Base-by-base conservation (phyloP, 1,284 basidiomycete genomes). In the Trichosporon ovoides region DNA sequence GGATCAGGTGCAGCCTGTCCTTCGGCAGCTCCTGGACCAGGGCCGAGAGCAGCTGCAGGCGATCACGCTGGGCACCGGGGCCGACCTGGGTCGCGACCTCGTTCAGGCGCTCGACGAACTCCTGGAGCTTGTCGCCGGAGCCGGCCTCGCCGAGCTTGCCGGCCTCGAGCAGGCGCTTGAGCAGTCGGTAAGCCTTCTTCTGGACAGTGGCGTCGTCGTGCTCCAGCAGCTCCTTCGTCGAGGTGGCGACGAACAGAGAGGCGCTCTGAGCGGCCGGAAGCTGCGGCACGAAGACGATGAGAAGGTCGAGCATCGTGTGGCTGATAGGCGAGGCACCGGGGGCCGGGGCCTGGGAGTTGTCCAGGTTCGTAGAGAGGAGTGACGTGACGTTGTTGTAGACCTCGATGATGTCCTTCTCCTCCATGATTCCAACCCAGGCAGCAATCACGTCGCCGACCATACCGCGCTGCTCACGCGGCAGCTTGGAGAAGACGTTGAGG, bases 401-500 rank as follows among this genome's bases (percentile, higher is more conserved):
- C 66, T 85, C 86, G 16, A 83, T 80, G 43, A 95, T 82, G 72
- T 92, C 89, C 84, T 84, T 76, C 57, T 85, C 82, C 43, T 83
- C 84, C 53, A 93, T 86, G 63, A 98, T 88, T 7, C 84, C 83
- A 20, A 89, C 81, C 89, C 94, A 98, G 18, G 83, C 81, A 19
- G 82, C 83, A 67, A 98, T 89, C 35, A 90, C 89, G 56, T 95
- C 91, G 37, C 91, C 89, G n/a, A 98, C 85, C 77, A 86, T 83
- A 3, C 85, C 86, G 50, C 91, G 84, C 48, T 82, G 83, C 63
- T 95, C 91, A 48, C 85, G 81, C 3, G 83, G 84, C 20, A 89
- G 84, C 68, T 85, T 92, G 61, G 88, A 84, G 75, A 97, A 98
- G n/a, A 99, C 87, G 72, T 99, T 98, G 81, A 98, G 95, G 43